Evolutionary conservation across 2,329 filamentous ascomycete genomes (phyloP).

Genomic region (Raffaelea ambrosiae): DNA sequence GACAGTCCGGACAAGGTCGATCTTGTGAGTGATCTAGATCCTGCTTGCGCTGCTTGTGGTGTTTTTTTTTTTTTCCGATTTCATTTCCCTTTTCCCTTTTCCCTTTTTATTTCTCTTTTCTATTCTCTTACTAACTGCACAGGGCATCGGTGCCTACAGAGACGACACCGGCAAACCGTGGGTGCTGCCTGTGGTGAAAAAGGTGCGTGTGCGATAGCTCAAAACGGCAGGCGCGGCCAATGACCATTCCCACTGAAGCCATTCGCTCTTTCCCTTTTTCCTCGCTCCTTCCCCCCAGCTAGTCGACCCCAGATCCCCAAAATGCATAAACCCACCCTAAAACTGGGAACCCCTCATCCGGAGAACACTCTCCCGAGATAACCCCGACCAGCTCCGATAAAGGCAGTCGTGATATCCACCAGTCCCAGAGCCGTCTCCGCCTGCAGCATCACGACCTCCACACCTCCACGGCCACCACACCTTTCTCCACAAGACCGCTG

Average conservation of each 20-base stretch:
- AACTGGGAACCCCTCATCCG: not conserved
- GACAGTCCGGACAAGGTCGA: conserved; percentile 76
- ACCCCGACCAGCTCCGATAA: conserved; percentile 1
- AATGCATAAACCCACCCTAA: not conserved
- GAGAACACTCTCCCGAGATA: conserved; percentile 7
- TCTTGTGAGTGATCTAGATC: conserved; percentile 49
- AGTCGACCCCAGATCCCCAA: conserved; percentile 6
- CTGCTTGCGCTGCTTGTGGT: conserved; percentile 1
- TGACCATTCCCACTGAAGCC: conserved; percentile 9
- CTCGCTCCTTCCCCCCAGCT: not conserved
- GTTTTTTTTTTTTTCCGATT: not conserved
- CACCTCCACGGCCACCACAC: no score
- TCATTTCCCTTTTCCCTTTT: not conserved
- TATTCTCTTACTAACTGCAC: not conserved
- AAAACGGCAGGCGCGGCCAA: conserved; percentile 1
- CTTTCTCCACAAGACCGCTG: no score
- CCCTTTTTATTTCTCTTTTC: not conserved
- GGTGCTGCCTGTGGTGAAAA: conserved; percentile 92
- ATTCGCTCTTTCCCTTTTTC: conserved; percentile 8
- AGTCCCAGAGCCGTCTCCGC: conserved; percentile 3
- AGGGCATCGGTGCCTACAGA: conserved; percentile 84
- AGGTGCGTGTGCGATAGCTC: conserved; percentile 48
- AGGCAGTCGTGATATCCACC: no score
- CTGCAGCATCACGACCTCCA: no score
- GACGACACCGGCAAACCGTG: conserved; percentile 95